Base-by-base conservation (phyloP, 179 eudicot species). In the Patellifolia procumbens region DNA sequence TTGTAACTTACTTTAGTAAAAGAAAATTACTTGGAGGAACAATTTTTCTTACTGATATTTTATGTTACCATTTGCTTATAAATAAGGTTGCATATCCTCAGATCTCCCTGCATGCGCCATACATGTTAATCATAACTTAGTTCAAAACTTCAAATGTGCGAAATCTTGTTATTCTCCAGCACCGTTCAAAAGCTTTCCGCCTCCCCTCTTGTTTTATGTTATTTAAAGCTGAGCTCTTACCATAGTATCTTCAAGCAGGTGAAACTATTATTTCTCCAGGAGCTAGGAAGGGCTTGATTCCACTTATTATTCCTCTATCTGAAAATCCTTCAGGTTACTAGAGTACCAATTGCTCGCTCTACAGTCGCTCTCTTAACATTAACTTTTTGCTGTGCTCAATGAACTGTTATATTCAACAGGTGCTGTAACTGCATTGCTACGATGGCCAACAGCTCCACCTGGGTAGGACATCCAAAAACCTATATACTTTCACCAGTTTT, bases 391-490 rank as follows among this genome's bases (percentile, higher is more conserved):
- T 51, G 26, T 58, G 8, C 72, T 78, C 39, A 55, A 29, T 49
- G 35, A 37, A 28, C 39, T 74, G 63, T 42, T 70, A 13, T 70
- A 55, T 59, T 72, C 74, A 65, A 43, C 79, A 91, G 99, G 96
- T 78, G 79, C 81, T 68, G 79, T 88, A 80, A 90, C 93, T 77
- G 98, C 97, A 53, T 75, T 93, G 81, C 82, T 95, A 80, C 87
- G 99, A 63, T 95, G 99, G 99, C 98, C 99, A 77, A 93, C 99
- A 66, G 95, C 97, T 80, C 98, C 92, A 73, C 69, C 92, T 72
- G 92, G 98, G 99, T 95, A 93, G 72, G 72, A 72, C 56, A 29
- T 49, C 70, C 68, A 37, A 67, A 76, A n/a, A 28, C 52, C 70
- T 75, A 66, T 60, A 70, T 51, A 81, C 73, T 58, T 49, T 43